Evolutionary conservation across 2,329 filamentous ascomycete genomes (phyloP).

Genomic region (Penicillium concentricum): DNA sequence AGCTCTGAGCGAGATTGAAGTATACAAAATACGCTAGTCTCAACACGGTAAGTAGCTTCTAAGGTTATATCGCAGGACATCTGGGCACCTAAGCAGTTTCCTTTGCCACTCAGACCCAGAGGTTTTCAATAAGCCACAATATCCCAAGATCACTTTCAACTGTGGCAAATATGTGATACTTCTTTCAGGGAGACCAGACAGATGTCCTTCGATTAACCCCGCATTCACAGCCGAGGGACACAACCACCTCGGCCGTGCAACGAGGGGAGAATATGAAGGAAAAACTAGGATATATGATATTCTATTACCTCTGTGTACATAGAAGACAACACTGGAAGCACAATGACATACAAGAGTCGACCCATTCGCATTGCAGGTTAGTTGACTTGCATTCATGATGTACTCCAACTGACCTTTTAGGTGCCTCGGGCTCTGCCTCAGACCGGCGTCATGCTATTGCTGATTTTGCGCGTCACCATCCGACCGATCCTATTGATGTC

Average conservation of each 20-base stretch:
- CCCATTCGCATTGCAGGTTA: constrained; percentile 26
- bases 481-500: constrained; percentile 46
- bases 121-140: background rate
- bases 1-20: background rate
- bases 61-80: background rate
- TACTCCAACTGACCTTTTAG: constrained; percentile 15
- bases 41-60: background rate
- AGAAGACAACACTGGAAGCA: background rate
- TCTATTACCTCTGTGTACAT: background rate
- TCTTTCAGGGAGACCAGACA: background rate
- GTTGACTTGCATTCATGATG: background rate
- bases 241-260: constrained; percentile 1
- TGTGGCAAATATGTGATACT: background rate
- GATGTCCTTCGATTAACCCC: background rate
- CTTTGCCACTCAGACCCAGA: background rate
- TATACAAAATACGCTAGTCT: background rate
- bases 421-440: constrained; percentile 47
- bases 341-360: constrained; percentile 19
- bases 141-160: too few species aligned
- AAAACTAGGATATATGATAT: background rate
- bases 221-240: constrained; percentile 6
- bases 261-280: background rate
- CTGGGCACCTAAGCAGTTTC: background rate
- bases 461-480: constrained; percentile 40
- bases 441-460: constrained; percentile 48